Base-by-base conservation (phyloP, 148 eudicot genomes). In the Rhododendron vialii region DNA sequence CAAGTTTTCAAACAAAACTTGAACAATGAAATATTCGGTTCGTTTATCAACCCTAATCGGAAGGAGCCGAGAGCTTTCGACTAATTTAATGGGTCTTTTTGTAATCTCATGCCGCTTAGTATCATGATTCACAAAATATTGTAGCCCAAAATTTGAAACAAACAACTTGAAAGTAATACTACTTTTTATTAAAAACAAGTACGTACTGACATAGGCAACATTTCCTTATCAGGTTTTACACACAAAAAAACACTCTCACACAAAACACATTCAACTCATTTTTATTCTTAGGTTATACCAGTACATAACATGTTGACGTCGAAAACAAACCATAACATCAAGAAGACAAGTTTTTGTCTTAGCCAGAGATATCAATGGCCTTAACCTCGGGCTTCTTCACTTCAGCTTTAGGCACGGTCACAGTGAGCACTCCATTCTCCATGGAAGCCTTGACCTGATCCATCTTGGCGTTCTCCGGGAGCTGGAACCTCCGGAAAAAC, bases 381-480 rank as follows among this genome's bases (percentile, higher is more conserved):
- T 77, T 77, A 43, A 77, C 80, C 80, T 77, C 50, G 1, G 80
- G 28, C 80, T 77, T 77, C 80, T 77, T 71, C 76, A 28, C 80
- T 10, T 76, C 48, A 5, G 43, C 50, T 14, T 77, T 77, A 1
- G 80, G 78, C 11, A 43, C 51, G 9, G 80, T 77, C 51, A 77
- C 80, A 8, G 80, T 77, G 28, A 77, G 80, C 51, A 77, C 80
- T 10, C 80, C 80, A 38, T 77, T 77, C 80, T 77, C 80, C 80
- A 77, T 41, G 28, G 14, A 10, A 22, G 80, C 80, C 80, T 77
- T 77, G 51, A 77, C 80, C 80, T 41, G 50, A 43, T 77, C 80
- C 80, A 43, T 9, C 80, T 77, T 77, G 30, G 80, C 33, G 43
- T 77, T 77, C 50, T 77, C 51, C 80, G 80, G 80, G 15, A 77